These are phyloP conservation scores for Penicillium herquei DNA, from an alignment of 495 filamentous ascomycete genomes.

Conservation along the genomic window DNA sequence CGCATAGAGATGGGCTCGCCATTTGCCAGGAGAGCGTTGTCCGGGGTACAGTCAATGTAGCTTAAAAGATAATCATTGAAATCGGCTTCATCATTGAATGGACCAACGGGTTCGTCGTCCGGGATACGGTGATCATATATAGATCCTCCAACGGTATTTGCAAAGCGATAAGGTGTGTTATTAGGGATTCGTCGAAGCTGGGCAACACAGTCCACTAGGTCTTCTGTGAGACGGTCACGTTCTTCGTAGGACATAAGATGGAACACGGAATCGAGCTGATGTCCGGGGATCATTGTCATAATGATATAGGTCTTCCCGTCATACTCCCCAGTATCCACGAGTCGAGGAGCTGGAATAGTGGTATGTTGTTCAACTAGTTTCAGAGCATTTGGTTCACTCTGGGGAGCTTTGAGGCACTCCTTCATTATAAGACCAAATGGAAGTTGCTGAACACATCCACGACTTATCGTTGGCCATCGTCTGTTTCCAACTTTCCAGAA, in stretches of 20 bases:
- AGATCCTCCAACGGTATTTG: constrained; percentile 14
- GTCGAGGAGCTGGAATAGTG: constrained; percentile 19
- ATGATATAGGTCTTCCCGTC: constrained; percentile 9
- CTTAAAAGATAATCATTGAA: background rate
- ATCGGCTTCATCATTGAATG: background rate
- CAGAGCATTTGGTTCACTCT: constrained; percentile 15
- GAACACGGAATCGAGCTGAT: background rate
- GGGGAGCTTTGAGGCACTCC: constrained; percentile 9
- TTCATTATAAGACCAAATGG: constrained; percentile 22
- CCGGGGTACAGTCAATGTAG: background rate
- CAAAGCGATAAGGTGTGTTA: constrained; percentile 14
- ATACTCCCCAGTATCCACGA: constrained; percentile 7
- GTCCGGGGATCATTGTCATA: constrained; percentile 18
- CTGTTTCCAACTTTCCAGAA: background rate
- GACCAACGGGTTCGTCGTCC: constrained; percentile 3
- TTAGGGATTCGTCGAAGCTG: constrained; percentile 25
- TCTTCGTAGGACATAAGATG: constrained; percentile 22
- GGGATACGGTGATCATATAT: constrained; percentile 19
- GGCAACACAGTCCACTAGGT: constrained; percentile 6
- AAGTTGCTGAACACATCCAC: background rate
- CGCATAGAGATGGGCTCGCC: background rate
- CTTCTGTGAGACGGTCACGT: constrained; percentile 15
- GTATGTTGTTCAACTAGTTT: constrained; percentile 20
- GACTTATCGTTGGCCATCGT: background rate
- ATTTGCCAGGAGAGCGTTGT: background rate